phyloP scores from a whole-genome alignment of 2,329 filamentous ascomycete species.

The Fusarium proliferatum region DNA sequence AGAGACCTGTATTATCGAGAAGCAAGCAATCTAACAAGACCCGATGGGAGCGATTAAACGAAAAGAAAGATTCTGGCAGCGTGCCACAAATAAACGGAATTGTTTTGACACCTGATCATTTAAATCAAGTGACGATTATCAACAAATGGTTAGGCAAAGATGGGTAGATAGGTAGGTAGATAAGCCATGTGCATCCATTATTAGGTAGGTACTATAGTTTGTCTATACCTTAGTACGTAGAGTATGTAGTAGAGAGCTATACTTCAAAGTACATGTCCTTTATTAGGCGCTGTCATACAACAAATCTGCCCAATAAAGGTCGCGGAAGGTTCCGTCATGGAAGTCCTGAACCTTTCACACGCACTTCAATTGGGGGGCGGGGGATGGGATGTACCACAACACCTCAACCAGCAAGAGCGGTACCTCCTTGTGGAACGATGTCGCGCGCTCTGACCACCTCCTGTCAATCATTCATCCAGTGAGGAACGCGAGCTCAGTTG shows the following conservation, averaged over 20 bases:
- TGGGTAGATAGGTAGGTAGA: not conserved
- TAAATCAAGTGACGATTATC: slow-evolving; percentile 8
- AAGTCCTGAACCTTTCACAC: slow-evolving; percentile 1
- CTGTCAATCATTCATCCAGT: slow-evolving; percentile 4
- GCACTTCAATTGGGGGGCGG: slow-evolving; percentile 17
- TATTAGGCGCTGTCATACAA: slow-evolving; percentile 1
- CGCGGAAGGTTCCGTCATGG: slow-evolving; percentile 28
- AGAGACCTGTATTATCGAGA: slow-evolving; percentile 4
- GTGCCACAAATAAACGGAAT: not conserved
- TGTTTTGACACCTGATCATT: not conserved
- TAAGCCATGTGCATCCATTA: not conserved
- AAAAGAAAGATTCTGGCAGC: not conserved
- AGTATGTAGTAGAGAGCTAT: not conserved
- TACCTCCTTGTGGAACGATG: slow-evolving; percentile 25
- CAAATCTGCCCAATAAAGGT: slow-evolving; percentile 36
- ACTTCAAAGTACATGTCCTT: not conserved
- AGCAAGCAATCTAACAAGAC: not conserved
- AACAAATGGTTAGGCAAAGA: not conserved
- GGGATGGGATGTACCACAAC: slow-evolving; percentile 36
- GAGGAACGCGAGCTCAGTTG: slow-evolving; percentile 25
- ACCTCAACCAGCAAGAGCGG: slow-evolving; percentile 16
- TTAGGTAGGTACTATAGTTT: not conserved
- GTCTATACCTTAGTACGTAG: not conserved
- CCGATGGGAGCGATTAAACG: not conserved
- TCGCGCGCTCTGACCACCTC: slow-evolving; percentile 30